phyloP scores from a whole-genome alignment of 2,329 filamentous ascomycete genomes.

The Cercospora beticola region DNA sequence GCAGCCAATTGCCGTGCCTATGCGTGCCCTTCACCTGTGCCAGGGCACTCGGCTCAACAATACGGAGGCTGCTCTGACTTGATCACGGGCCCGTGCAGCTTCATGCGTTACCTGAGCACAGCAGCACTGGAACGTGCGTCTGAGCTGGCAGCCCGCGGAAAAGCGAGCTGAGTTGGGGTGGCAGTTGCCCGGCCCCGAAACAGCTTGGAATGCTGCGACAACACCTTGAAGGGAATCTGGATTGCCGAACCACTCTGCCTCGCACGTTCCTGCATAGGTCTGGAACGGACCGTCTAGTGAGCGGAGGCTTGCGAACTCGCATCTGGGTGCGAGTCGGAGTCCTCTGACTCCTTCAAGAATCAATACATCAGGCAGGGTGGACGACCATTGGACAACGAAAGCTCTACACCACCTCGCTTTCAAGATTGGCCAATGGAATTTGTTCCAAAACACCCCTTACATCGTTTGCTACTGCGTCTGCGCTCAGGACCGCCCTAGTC shows the following conservation, averaged over 20 bases:
- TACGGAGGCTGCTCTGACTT: not conserved
- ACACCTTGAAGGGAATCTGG: not conserved
- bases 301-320: not conserved
- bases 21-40: not conserved
- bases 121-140: slow-evolving; percentile 10
- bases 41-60: not conserved
- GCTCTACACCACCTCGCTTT: not conserved
- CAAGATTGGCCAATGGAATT: not conserved
- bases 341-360: not conserved
- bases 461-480: not conserved
- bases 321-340: not conserved
- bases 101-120: slow-evolving; percentile 10
- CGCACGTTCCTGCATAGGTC: slow-evolving; percentile 2
- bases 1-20: not conserved
- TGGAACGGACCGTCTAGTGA: not conserved
- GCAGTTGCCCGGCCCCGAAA: not conserved
- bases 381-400: not conserved
- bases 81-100: not conserved
- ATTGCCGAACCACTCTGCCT: not conserved
- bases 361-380: not conserved
- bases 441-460: not conserved
- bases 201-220: not conserved
- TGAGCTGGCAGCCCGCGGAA: not conserved
- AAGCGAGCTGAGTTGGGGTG: not conserved
- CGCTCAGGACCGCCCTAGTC: not conserved